Evolutionary conservation across 768 basidiomycete genomes (phyloP), one percentile per base, ranked within the genome.

Genomic region (Collybia sp.): DNA sequence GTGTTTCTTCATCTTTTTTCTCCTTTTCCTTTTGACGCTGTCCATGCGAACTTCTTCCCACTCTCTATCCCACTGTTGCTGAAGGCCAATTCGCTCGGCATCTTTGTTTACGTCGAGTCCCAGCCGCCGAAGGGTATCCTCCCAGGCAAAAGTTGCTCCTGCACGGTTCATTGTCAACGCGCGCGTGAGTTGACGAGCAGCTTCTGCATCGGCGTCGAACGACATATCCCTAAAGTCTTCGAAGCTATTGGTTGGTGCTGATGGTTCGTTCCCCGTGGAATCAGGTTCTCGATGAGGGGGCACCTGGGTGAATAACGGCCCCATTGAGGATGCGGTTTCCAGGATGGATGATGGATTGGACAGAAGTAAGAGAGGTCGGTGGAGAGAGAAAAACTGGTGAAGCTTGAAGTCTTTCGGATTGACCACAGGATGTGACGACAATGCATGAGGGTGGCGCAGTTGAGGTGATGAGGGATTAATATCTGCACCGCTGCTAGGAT

Each of bases 1-100:
- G 65, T 95, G 93, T 70, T 93, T 95, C 78, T 86, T 91, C 84
- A 95, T 95, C 82, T 94, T 95, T 82, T 83, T 87, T 73, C 81
- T 73, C 55, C 81, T 76, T 75, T 93, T 93, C 64, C 89, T 79
- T 72, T 84, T 87, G 20, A 80, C 82, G 54, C 89, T 91, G 56
- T 92, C 90, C 68, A 88, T 72, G 61, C 81, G 64, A 12, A 88
- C 75, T 37, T 79, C 75, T 53, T 80, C 74, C 75, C 76, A 83
- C 48, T 80, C 78, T 60, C 73, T 75, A 12, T 80, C 75, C 54
- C 73, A 66, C 53, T 78, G 71, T 47, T 75, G 72, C 43, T 76
- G 76, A 60, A 74, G 65, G 45, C 71, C 69, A 37, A 77, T 70
- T 46, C 75, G 72, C 36, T 73, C 71, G 35, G 70, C 70, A n/a